These are phyloP conservation scores for Hexamita inflata DNA, from an alignment of 208 protist species.

Conservation along the genomic window DNA sequence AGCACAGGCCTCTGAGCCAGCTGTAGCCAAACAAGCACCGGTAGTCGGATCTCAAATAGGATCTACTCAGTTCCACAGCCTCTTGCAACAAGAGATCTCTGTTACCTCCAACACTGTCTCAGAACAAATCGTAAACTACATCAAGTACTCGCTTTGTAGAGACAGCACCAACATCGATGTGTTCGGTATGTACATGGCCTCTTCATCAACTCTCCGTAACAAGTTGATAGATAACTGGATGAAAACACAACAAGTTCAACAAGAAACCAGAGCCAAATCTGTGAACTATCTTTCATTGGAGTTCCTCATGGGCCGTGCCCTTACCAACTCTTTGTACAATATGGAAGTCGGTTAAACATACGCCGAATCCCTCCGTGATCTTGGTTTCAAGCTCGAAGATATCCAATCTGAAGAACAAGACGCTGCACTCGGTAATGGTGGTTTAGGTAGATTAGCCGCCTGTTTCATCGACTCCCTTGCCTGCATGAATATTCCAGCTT, in stretches of 20 bases:
- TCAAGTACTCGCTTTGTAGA: slow-evolving; percentile 31
- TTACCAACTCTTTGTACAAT: slow-evolving; percentile 33
- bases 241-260: slow-evolving; percentile 14
- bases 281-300: slow-evolving; percentile 41
- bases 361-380: slow-evolving; percentile 34
- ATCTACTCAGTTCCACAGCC: slow-evolving; percentile 6
- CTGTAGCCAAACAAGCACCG: too few species aligned
- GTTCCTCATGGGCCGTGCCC: slow-evolving; percentile 36
- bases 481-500: slow-evolving; percentile 44
- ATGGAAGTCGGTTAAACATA: slow-evolving; percentile 15
- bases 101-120: background rate
- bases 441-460: slow-evolving; percentile 51
- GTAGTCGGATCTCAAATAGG: slow-evolving; percentile 13
- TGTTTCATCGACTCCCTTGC: slow-evolving; percentile 55
- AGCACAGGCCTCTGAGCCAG: too few species aligned
- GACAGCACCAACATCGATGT: slow-evolving; percentile 11
- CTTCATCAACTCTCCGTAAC: slow-evolving; percentile 26
- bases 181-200: slow-evolving; percentile 30
- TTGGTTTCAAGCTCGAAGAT: slow-evolving; percentile 44
- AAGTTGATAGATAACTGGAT: slow-evolving; percentile 34
- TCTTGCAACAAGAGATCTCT: background rate
- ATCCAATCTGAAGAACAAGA: slow-evolving; percentile 36
- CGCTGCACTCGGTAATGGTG: slow-evolving; percentile 42
- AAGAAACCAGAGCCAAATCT: background rate
- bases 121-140: slow-evolving; percentile 9